Evolutionary conservation across 257 asterid species (phyloP), one percentile per base, ranked within the genome.

Genomic region (Verbena officinalis): DNA sequence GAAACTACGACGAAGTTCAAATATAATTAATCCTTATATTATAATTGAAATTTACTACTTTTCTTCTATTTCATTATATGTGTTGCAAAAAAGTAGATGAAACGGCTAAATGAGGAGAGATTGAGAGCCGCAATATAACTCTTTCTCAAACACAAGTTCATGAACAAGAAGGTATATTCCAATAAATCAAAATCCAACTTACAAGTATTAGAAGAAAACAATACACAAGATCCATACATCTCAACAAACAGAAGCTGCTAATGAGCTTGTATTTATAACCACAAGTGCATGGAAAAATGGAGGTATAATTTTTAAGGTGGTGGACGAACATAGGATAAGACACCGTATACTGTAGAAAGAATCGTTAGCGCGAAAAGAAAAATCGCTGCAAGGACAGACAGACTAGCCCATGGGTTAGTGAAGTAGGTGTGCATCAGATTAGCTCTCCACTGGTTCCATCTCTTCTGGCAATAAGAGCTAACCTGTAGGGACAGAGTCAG

Each of bases 311-410:
- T 12, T 59, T 19, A 21, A 30, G 38, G 2, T 8, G 69, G 31
- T 3, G 80, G 79, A 12, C 14, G 14, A 27, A 77, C 56, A 34
- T 81, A 78, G 16, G 68, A 13, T n/a, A 73, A 33, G 48, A 75
- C 52, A 7, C 68, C 4, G 49, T 73, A 86, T 0, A 81, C 5
- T 0, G 91, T 78, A 71, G 80, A 85, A 24, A 69, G 11, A 15
- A 74, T 74, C 67, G 89, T 81, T 73, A 86, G 85, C 2, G 73
- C 84, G n/a, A 81, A 86, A 14, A 84, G 91, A 22, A 84, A 17
- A 38, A 78, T 40, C 19, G 87, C 89, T 1, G 89, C 91, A 38
- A 73, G 0, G 19, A 81, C 74, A 3, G 90, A 86, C 3, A 86
- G 58, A 20, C 57, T 36, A 0, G 86, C 84, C 95, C 89, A 86